phyloP scores from a whole-genome alignment of 2,329 filamentous ascomycete species.

The Apiospora malaysiana region DNA sequence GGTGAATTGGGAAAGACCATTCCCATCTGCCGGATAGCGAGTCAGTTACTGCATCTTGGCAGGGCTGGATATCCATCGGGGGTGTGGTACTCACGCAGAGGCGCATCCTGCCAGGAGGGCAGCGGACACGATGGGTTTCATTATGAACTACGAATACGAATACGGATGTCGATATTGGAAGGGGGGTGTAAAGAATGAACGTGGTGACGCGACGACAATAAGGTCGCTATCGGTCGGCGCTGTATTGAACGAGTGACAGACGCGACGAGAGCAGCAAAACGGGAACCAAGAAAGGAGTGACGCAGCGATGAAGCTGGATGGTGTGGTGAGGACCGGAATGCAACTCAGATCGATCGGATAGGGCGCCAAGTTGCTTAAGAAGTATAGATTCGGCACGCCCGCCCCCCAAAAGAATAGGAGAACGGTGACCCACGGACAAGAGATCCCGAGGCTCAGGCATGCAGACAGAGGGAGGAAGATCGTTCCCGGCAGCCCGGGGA shows the following conservation, averaged over 20 bases:
- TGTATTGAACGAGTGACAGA: conserved; percentile 21
- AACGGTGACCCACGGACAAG: background rate
- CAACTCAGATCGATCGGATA: background rate
- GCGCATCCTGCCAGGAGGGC: conserved; percentile 23
- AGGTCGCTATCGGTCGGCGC: background rate
- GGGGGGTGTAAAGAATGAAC: background rate
- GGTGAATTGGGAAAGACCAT: conserved; percentile 12
- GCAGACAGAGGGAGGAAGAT: background rate
- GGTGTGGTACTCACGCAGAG: conserved; percentile 13
- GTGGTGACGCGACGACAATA: background rate
- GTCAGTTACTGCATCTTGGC: background rate
- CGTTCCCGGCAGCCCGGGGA: background rate
- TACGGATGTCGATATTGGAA: background rate
- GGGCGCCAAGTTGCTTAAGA: conserved; percentile 15
- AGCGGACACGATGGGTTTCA: conserved; percentile 23
- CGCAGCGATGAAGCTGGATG: conserved; percentile 23
- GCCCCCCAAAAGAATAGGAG: background rate
- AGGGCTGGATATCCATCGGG: background rate
- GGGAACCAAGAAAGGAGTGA: conserved; percentile 22
- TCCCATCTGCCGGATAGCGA: background rate
- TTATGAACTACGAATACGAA: conserved; percentile 21
- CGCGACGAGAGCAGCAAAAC: background rate
- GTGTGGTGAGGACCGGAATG: background rate
- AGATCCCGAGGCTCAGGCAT: background rate
- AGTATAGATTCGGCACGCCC: background rate